phyloP scores from a whole-genome alignment of 2,329 filamentous ascomycete species.

The Parasarocladium wereldwijsianum region DNA sequence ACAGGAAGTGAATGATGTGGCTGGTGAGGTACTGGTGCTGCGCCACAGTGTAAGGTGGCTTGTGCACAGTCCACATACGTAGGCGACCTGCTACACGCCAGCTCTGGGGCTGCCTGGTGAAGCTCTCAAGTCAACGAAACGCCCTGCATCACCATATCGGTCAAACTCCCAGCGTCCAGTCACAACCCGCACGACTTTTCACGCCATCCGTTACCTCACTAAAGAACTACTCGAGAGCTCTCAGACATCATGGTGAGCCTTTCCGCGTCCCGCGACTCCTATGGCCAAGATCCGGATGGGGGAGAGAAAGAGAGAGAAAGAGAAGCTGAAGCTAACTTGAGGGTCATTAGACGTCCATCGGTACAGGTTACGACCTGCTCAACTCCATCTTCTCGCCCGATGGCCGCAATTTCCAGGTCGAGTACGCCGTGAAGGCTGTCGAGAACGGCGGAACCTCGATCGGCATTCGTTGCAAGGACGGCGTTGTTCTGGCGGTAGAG shows the following conservation, averaged over 20 bases:
- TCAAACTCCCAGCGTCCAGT: constrained; percentile 6
- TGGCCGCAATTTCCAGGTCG: constrained; percentile 97
- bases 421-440: constrained; percentile 97
- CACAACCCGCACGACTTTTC: constrained; percentile 3
- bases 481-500: constrained; percentile 88
- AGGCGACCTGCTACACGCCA: constrained; percentile 9
- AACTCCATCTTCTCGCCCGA: constrained; percentile 99
- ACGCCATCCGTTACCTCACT: background rate
- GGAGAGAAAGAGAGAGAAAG: background rate
- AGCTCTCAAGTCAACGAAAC: constrained; percentile 7
- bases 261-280: background rate
- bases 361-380: constrained; percentile 96
- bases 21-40: background rate
- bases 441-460: constrained; percentile 95
- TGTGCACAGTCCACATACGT: constrained; percentile 1
- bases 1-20: background rate
- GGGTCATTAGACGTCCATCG: constrained; percentile 77
- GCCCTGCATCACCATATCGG: constrained; percentile 8
- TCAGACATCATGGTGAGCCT: constrained; percentile 18
- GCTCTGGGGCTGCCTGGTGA: constrained; percentile 28
- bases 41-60: constrained; percentile 3
- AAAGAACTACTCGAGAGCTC: constrained; percentile 7
- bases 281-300: background rate
- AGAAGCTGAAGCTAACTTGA: constrained; percentile 6
- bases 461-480: constrained; percentile 94